Base-by-base conservation (phyloP, 331 rosid genomes). In the Dryas integrifolia region DNA sequence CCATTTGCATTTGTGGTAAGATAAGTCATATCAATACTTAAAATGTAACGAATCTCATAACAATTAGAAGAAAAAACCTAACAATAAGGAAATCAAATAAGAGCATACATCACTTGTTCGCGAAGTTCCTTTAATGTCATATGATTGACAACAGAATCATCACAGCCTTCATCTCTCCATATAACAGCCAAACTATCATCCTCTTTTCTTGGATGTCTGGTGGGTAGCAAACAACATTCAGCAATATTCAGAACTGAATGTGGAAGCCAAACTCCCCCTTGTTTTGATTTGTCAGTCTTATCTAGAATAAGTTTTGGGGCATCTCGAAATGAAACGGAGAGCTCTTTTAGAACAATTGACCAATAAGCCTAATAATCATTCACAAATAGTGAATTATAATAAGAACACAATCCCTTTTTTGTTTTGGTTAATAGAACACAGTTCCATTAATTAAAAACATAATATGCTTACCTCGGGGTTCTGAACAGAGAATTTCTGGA, bases 141-240 rank as follows among this genome's bases (percentile, higher is more conserved):
- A 7, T 10, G 70, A 51, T 85, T 88, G 12, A 90, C 79, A 49
- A 57, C 9, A 4, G 93, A 79, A 72, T 87, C 80, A 70, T 90
- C 89, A 64, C 38, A 72, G 9, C 92, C 97, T 76, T 92, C 97
- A 73, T 79, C 90, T 76, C 92, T 88, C 96, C 96, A 92, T 3
- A 90, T 83, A 13, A 92, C 75, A 70, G 98, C 97, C 62, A 76
- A 7, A 80, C 89, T 66, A 55, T 70, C 56, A 45, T 92, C 98
- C 12, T 69, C 85, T 78, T 79, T 90, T 65, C 83, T 83, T 14
- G 85, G 91, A 24, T 81, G 74, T 11, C 62, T 26, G 13, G 60
- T 68, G 18, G 96, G 89, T 30, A 81, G 80, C 83, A 92, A 75
- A 81, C 96, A 92, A 72, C 97, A 88, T 35, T 90, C 88, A 2